These are phyloP conservation scores for Verticillium longisporum DNA, from an alignment of 2,329 filamentous ascomycete genomes.

Conservation along the genomic window DNA sequence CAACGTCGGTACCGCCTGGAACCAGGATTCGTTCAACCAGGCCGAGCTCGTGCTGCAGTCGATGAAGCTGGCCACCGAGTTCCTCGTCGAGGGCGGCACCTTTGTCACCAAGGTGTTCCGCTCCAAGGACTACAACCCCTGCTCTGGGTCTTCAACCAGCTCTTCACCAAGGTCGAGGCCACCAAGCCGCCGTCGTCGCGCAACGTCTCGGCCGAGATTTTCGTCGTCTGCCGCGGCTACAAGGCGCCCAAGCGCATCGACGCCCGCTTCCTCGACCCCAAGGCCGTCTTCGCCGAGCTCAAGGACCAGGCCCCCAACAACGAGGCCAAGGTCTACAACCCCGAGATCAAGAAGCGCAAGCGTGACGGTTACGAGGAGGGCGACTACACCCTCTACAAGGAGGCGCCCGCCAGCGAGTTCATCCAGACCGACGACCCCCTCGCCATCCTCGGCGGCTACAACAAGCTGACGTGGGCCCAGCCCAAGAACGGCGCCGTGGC, in stretches of 20 bases:
- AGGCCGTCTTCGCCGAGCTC: constrained; percentile 89
- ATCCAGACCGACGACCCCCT: constrained; percentile 93
- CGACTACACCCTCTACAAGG: constrained; percentile 88
- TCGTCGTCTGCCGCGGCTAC: constrained; percentile 92
- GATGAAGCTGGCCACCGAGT: constrained; percentile 90
- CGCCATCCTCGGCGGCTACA: constrained; percentile 78
- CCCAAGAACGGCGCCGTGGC: constrained; percentile 77
- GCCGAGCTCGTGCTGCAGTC: constrained; percentile 87
- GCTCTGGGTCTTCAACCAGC: constrained; percentile 95
- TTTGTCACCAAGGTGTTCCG: constrained; percentile 98
- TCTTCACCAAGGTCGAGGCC: constrained; percentile 91
- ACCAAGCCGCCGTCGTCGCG: constrained; percentile 94
- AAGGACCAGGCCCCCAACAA: constrained; percentile 82
- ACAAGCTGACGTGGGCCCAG: constrained; percentile 78
- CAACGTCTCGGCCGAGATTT: constrained; percentile 97
- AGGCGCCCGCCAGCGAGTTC: constrained; percentile 82
- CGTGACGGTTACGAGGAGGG: constrained; percentile 96
- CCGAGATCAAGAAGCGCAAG: constrained; percentile 95
- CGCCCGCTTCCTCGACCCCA: constrained; percentile 83
- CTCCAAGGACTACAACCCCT: constrained; percentile 93
- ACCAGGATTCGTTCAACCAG: constrained; percentile 96
- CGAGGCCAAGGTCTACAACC: constrained; percentile 96
- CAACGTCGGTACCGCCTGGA: constrained; percentile 96
- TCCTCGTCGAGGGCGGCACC: constrained; percentile 78
- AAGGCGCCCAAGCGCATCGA: constrained; percentile 94